A percentile compares a stretch with the other conserved stretches of the same genome.
phyloP scores from a whole-genome alignment of 2,329 filamentous ascomycete species.

The Talaromyces sp. region DNA sequence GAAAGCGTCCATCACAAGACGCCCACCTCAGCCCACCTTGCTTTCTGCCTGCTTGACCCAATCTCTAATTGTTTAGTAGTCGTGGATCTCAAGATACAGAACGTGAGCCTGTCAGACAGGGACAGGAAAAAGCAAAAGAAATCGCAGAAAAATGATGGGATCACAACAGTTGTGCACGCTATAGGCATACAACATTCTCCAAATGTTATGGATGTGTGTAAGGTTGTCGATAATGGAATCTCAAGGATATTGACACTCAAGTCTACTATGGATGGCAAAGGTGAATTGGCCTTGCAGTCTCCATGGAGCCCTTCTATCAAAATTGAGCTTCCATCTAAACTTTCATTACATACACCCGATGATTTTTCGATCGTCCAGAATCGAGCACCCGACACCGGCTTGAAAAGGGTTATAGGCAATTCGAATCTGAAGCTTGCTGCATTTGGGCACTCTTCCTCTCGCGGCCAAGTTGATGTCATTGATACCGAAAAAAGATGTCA shows the following conservation, averaged over 20 bases:
- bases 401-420: slow-evolving; percentile 43
- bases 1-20: slow-evolving; percentile 29
- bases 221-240: slow-evolving; percentile 60
- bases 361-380: slow-evolving; percentile 49
- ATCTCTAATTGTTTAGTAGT: slow-evolving; percentile 64
- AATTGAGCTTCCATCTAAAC: slow-evolving; percentile 54
- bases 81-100: slow-evolving; percentile 57
- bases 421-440: slow-evolving; percentile 43
- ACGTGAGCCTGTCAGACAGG: slow-evolving; percentile 27
- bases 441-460: slow-evolving; percentile 54
- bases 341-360: slow-evolving; percentile 57
- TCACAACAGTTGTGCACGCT: slow-evolving; percentile 30
- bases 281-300: slow-evolving; percentile 66
- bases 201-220: slow-evolving; percentile 68
- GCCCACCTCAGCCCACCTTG: slow-evolving; percentile 29
- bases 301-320: slow-evolving; percentile 69
- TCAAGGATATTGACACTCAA: slow-evolving; percentile 67
- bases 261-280: slow-evolving; percentile 57
- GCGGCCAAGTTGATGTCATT: slow-evolving; percentile 61
- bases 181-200: slow-evolving; percentile 55
- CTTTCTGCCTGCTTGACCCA: slow-evolving; percentile 64
- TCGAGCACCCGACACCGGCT: slow-evolving; percentile 50
- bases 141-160: slow-evolving; percentile 20
- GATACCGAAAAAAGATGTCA: slow-evolving; percentile 60
- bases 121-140: slow-evolving; percentile 25